These are phyloP conservation scores for Beauveria caledonica DNA, from an alignment of 2,329 filamentous ascomycete species.

Conservation along the genomic window DNA sequence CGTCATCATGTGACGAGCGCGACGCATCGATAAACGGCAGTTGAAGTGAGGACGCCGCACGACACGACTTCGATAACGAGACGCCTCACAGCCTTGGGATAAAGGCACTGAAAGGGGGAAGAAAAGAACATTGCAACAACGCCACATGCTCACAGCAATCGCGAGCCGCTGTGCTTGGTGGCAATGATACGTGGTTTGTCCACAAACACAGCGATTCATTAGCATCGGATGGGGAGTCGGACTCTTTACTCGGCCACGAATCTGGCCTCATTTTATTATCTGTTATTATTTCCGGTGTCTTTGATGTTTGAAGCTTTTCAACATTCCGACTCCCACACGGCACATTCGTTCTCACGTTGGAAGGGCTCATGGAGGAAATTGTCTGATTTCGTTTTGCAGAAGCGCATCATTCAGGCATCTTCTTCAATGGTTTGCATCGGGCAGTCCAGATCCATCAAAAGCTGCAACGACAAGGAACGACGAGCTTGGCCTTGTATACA, in stretches of 20 bases:
- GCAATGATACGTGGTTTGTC: slow-evolving; percentile 12
- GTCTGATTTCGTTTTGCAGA: not conserved
- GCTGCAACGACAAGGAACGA: not conserved
- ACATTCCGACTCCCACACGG: slow-evolving; percentile 9
- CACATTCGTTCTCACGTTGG: not conserved
- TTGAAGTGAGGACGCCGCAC: not conserved
- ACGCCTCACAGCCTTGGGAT: not conserved
- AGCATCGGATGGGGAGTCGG: slow-evolving; percentile 32
- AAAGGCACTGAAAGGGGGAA: not conserved
- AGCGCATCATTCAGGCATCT: not conserved
- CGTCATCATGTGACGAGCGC: slow-evolving; percentile 65
- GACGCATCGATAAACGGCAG: not conserved
- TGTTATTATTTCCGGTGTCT: slow-evolving; percentile 14
- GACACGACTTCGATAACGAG: slow-evolving; percentile 6
- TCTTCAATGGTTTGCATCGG: not conserved
- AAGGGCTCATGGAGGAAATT: not conserved
- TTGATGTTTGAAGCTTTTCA: slow-evolving; percentile 6
- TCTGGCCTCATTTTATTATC: slow-evolving; percentile 16
- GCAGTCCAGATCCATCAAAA: not conserved
- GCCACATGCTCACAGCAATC: not conserved
- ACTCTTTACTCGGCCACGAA: slow-evolving; percentile 25
- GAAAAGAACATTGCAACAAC: slow-evolving; percentile 2
- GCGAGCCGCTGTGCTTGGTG: not conserved
- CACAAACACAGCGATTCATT: slow-evolving; percentile 21
- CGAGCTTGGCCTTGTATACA: not conserved